phyloP scores from a whole-genome alignment of 148 eudicot genomes.

The Rhododendron ferrugineum region DNA sequence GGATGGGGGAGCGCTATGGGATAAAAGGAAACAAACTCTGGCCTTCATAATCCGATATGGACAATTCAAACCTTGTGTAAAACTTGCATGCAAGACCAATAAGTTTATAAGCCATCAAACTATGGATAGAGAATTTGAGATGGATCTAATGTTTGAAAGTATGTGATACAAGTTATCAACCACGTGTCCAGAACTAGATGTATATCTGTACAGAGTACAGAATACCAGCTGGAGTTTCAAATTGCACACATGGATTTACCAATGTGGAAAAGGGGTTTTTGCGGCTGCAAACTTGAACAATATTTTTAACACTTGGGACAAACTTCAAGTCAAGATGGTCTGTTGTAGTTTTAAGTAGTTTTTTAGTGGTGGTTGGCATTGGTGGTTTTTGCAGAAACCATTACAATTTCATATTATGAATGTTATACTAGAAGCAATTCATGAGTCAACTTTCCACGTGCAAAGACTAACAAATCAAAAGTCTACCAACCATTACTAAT shows the following conservation, averaged over 20 bases:
- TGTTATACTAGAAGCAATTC: background rate
- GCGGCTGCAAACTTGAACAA: background rate
- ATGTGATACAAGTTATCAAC: background rate
- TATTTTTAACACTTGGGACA: background rate
- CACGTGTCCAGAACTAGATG: background rate
- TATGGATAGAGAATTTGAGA: background rate
- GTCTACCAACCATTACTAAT: background rate
- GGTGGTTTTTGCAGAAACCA: background rate
- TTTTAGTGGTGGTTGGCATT: background rate
- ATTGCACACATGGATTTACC: background rate
- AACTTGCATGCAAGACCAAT: background rate
- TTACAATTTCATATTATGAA: background rate
- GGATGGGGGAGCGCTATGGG: background rate
- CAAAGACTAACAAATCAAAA: background rate
- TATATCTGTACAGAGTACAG: background rate
- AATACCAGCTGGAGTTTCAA: background rate
- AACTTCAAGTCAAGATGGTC: background rate
- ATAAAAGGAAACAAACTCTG: background rate
- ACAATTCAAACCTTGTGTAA: background rate
- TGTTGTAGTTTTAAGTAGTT: background rate
- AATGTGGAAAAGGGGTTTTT: background rate
- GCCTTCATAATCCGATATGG: background rate
- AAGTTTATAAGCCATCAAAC: background rate
- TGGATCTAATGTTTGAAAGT: background rate
- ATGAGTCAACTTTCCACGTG: background rate